Conservation (phyloP, 1,284 basidiomycete species). For the Leccinum griseonigrum region DNA sequence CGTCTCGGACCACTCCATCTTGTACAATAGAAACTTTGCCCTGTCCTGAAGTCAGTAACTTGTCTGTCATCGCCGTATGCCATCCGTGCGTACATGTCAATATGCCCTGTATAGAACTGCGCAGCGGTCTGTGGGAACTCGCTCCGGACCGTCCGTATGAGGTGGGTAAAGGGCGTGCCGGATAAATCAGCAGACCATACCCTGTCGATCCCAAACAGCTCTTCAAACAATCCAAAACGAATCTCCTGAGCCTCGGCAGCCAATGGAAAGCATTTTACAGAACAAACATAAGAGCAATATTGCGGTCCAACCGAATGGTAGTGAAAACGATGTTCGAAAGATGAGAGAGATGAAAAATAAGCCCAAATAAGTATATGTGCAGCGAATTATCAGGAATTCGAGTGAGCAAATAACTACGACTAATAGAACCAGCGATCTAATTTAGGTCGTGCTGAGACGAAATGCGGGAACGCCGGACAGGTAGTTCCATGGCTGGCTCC, state of each 20-base stretch:
- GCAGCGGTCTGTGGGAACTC: background rate
- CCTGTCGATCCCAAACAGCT: no score
- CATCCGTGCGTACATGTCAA: background rate
- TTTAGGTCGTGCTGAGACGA: background rate
- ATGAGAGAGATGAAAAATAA: background rate
- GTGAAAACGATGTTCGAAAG: background rate
- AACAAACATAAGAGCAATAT: background rate
- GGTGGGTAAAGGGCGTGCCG: background rate
- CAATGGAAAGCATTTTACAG: background rate
- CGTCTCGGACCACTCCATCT: background rate
- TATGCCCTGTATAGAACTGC: background rate
- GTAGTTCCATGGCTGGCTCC: conserved; percentile 33
- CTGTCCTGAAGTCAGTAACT: background rate
- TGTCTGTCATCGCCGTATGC: background rate
- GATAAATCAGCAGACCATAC: background rate
- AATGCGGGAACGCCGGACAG: conserved; percentile 12
- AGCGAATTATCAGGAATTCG: background rate
- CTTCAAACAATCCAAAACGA: background rate
- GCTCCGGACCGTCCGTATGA: background rate
- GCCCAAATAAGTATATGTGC: background rate
- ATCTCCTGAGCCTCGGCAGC: background rate
- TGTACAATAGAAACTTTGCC: background rate
- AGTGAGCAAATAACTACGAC: background rate
- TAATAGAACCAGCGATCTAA: background rate
- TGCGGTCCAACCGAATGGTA: background rate